Conservation (phyloP, 2,329 filamentous ascomycete genomes). For the Trichophyton mentagrophytes region DNA sequence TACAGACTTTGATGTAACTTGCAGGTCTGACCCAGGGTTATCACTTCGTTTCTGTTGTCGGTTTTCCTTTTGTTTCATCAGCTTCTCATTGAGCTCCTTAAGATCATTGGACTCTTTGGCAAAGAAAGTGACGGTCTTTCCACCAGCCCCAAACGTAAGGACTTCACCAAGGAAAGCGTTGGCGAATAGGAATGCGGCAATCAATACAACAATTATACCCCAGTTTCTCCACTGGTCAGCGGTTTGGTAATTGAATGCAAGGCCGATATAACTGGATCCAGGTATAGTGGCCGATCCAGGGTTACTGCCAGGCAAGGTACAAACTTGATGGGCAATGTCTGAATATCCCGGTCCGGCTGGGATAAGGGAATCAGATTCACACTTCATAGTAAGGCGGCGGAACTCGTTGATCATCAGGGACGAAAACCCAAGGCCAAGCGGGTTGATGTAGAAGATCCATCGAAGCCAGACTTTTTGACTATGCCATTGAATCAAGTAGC, state of each 20-base stretch:
- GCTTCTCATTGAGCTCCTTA: conserved; percentile 24
- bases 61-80: conserved; percentile 30
- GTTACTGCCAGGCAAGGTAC: conserved; percentile 52
- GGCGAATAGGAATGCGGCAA: conserved; percentile 43
- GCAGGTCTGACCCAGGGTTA: conserved; percentile 35
- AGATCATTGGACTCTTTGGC: conserved; percentile 25
- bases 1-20: conserved; percentile 38
- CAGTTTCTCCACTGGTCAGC: conserved; percentile 56
- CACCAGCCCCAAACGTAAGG: conserved; percentile 28
- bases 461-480: conserved; percentile 56
- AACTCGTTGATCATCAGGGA: conserved; percentile 77
- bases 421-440: conserved; percentile 70
- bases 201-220: conserved; percentile 55
- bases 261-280: conserved; percentile 46
- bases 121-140: conserved; percentile 32
- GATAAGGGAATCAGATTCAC: conserved; percentile 30
- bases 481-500: conserved; percentile 35
- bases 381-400: conserved; percentile 46
- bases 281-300: conserved; percentile 41
- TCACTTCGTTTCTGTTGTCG: conserved; percentile 23
- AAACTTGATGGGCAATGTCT: conserved; percentile 37
- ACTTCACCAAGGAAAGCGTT: conserved; percentile 31
- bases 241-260: conserved; percentile 45
- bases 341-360: conserved; percentile 32
- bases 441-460: conserved; percentile 74